phyloP scores from a whole-genome alignment of 2,329 filamentous ascomycete genomes.

The Hypoxylon sp. region DNA sequence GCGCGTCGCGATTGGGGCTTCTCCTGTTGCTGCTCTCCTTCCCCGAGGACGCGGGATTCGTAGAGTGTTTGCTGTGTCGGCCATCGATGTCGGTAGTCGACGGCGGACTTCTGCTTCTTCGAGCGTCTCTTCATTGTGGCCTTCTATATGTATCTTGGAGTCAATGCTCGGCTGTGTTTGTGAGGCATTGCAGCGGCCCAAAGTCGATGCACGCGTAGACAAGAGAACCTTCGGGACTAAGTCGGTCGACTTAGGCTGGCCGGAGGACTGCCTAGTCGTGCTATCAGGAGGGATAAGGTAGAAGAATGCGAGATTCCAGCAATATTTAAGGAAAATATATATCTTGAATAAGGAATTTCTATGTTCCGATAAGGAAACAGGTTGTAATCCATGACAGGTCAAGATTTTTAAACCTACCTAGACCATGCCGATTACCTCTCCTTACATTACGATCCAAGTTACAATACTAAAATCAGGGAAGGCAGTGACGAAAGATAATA shows the following conservation, averaged over 20 bases:
- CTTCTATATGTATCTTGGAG: background rate
- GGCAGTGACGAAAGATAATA: background rate
- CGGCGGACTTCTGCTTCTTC: constrained; percentile 24
- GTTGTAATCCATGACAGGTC: no score
- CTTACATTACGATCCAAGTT: background rate
- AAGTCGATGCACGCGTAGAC: background rate
- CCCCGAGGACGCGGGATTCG: constrained; percentile 34
- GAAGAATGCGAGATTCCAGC: no score
- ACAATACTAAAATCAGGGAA: background rate
- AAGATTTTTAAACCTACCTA: background rate
- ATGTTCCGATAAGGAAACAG: background rate
- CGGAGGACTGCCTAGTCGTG: background rate
- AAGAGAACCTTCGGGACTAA: background rate
- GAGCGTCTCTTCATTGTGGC: constrained; percentile 21
- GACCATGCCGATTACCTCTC: background rate
- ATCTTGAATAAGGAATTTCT: background rate
- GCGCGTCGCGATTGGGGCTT: constrained; percentile 30
- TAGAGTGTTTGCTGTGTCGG: constrained; percentile 48
- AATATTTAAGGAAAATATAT: no score
- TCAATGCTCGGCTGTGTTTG: background rate
- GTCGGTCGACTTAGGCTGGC: background rate
- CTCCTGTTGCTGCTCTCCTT: background rate
- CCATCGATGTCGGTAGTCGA: constrained; percentile 49
- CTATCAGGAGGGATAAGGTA: background rate
- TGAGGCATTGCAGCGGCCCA: background rate